Evolutionary conservation across 805 yeast species (phyloP).

Genomic region (Zygosaccharomyces lentus): DNA sequence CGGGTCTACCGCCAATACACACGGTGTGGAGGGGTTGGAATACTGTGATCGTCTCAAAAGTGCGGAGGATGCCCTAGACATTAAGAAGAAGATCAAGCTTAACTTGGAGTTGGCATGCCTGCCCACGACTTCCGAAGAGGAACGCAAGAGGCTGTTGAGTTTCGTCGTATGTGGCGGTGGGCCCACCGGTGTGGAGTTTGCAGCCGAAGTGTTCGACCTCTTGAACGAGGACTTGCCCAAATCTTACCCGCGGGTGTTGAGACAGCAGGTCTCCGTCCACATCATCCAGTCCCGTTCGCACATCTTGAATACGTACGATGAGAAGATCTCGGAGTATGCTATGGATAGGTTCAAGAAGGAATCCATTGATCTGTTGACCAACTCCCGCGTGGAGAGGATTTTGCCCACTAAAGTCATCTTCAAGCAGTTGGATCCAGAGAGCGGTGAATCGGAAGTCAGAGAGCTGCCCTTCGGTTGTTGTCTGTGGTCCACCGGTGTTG

Average conservation of each 20-base stretch:
- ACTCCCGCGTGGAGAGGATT: slow-evolving; percentile 59
- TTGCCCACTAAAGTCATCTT: slow-evolving; percentile 55
- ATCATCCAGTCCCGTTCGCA: slow-evolving; percentile 65
- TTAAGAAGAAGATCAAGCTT: slow-evolving; percentile 51
- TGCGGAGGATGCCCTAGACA: slow-evolving; percentile 57
- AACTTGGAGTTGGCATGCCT: slow-evolving; percentile 59
- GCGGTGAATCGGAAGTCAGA: slow-evolving; percentile 40
- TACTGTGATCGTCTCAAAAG: slow-evolving; percentile 59
- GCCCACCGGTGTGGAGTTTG: slow-evolving; percentile 71
- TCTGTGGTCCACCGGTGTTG: slow-evolving; percentile 74
- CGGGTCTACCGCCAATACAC: slow-evolving; percentile 64
- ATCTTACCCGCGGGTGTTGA: slow-evolving; percentile 53
- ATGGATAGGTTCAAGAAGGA: slow-evolving; percentile 60
- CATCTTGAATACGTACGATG: slow-evolving; percentile 64
- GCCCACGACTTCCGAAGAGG: slow-evolving; percentile 61
- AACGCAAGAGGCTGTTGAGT: slow-evolving; percentile 54
- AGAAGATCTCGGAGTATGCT: slow-evolving; percentile 60
- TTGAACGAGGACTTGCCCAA: slow-evolving; percentile 59
- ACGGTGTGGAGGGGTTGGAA: slow-evolving; percentile 67
- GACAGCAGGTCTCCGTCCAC: slow-evolving; percentile 63
- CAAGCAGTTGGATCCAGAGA: slow-evolving; percentile 43
- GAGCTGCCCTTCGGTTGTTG: slow-evolving; percentile 64
- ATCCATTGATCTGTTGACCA: slow-evolving; percentile 56
- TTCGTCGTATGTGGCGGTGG: slow-evolving; percentile 74
- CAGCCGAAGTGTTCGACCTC: slow-evolving; percentile 65